Conservation (phyloP, 108 stramenopile genomes). For the Seminavis robusta region DNA sequence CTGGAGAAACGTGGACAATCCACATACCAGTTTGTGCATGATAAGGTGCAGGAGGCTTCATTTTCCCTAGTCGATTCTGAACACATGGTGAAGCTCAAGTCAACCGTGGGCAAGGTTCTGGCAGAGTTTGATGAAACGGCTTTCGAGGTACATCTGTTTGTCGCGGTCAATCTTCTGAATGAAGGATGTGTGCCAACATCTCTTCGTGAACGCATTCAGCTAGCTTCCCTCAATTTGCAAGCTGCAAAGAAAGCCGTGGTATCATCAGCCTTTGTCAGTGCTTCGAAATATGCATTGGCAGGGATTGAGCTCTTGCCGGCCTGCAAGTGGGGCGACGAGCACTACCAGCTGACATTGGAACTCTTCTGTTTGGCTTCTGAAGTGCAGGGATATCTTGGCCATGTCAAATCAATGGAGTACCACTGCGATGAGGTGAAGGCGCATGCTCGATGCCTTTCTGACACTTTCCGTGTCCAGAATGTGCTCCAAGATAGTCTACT, state of each 20-base stretch:
- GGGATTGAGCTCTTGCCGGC: conserved; percentile 9
- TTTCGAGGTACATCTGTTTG: background rate
- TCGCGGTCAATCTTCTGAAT: conserved; percentile 9
- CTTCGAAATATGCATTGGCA: conserved; percentile 8
- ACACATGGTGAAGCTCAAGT: background rate
- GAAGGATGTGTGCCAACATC: too few species aligned
- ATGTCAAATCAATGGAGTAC: too few species aligned
- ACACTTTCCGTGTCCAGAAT: too few species aligned
- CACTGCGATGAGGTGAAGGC: too few species aligned
- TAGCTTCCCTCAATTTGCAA: conserved; percentile 19
- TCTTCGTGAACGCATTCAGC: too few species aligned
- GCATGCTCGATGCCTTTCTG: too few species aligned
- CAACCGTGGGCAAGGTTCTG: background rate
- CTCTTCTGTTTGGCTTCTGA: too few species aligned
- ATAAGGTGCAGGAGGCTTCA: conserved; percentile 1
- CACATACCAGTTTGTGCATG: background rate
- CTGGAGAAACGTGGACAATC: too few species aligned
- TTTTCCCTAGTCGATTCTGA: background rate
- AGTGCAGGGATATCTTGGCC: too few species aligned
- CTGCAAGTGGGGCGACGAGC: too few species aligned
- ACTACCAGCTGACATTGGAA: too few species aligned
- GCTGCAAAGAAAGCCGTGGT: conserved; percentile 18
- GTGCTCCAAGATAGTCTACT: too few species aligned
- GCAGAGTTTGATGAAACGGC: background rate
- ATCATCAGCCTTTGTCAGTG: conserved; percentile 18